phyloP scores from a whole-genome alignment of 1,284 basidiomycete species.

The Fistulina hepatica region DNA sequence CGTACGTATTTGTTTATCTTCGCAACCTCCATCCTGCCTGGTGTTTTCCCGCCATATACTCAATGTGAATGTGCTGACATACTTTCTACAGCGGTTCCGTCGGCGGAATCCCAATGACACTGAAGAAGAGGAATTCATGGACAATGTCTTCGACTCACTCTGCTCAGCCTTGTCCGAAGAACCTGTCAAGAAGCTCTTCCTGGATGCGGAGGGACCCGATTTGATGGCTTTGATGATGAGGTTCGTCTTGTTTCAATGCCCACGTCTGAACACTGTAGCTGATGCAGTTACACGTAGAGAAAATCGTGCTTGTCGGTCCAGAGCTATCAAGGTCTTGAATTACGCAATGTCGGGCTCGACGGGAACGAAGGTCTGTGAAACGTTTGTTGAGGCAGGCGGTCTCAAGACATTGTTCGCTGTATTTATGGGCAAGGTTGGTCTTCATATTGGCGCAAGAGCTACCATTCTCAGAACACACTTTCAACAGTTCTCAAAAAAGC shows the following conservation, averaged over 20 bases:
- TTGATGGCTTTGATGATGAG: constrained; percentile 96
- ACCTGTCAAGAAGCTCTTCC: constrained; percentile 70
- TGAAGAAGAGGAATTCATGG: constrained; percentile 96
- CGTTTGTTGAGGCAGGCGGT: constrained; percentile 82
- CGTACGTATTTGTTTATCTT: constrained; percentile 36
- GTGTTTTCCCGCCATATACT: neutral
- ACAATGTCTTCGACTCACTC: constrained; percentile 86
- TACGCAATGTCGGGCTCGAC: constrained; percentile 79
- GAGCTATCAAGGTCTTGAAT: constrained; percentile 85
- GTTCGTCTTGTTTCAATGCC: constrained; percentile 33
- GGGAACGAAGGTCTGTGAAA: constrained; percentile 69
- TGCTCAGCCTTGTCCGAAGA: constrained; percentile 75
- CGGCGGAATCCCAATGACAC: constrained; percentile 70
- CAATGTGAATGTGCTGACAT: neutral
- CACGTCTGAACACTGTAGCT: constrained; percentile 8
- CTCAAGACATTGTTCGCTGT: constrained; percentile 83
- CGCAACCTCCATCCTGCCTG: neutral
- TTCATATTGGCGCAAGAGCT: constrained; percentile 1
- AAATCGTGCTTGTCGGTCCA: constrained; percentile 67
- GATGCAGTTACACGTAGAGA: constrained; percentile 39
- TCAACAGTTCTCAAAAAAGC: constrained; percentile 45
- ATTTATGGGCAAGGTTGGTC: constrained; percentile 83
- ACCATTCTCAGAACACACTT: constrained; percentile 4
- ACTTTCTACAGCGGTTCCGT: constrained; percentile 64
- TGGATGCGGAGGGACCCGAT: constrained; percentile 89